A percentile compares a stretch with the other conserved stretches of the same genome.
phyloP scores from a whole-genome alignment of 495 filamentous ascomycete species.

The Aspergillus kassunensis region DNA sequence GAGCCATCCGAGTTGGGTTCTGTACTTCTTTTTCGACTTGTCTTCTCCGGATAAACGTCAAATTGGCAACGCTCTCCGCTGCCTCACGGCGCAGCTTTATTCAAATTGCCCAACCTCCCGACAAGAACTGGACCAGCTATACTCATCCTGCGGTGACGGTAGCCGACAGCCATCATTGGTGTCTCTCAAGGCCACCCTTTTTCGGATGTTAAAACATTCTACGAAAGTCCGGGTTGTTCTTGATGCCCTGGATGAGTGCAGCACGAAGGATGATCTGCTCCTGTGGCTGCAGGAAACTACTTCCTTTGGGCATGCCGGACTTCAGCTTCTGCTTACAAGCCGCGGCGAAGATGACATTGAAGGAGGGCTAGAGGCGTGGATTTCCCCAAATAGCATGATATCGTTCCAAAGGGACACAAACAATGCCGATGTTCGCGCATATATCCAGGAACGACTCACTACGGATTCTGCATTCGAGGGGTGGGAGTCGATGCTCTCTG shows the following conservation, averaged over 20 bases:
- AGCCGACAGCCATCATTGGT: constrained; percentile 8
- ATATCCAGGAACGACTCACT: constrained; percentile 14
- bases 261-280: constrained; percentile 13
- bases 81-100: constrained; percentile 24
- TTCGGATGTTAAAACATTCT: constrained; percentile 7
- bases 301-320: constrained; percentile 2
- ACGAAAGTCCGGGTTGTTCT: constrained; percentile 22
- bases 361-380: constrained; percentile 29
- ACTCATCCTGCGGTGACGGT: constrained; percentile 9
- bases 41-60: constrained; percentile 20
- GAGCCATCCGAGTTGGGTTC: constrained; percentile 16
- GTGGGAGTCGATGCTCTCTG: constrained; percentile 17
- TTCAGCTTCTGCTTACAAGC: constrained; percentile 11
- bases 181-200: not conserved
- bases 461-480: constrained; percentile 10
- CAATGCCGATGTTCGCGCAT: constrained; percentile 21
- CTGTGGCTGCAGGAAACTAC: constrained; percentile 13
- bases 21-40: constrained; percentile 33
- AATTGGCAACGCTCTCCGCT: constrained; percentile 17
- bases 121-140: constrained; percentile 3
- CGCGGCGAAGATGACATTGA: constrained; percentile 24
- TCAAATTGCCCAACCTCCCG: constrained; percentile 5
- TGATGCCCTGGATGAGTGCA: constrained; percentile 33
- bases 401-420: constrained; percentile 10
- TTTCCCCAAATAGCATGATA: not conserved